These are phyloP conservation scores for Podospora pseudoanserina DNA, from an alignment of 495 filamentous ascomycete species.

Conservation along the genomic window DNA sequence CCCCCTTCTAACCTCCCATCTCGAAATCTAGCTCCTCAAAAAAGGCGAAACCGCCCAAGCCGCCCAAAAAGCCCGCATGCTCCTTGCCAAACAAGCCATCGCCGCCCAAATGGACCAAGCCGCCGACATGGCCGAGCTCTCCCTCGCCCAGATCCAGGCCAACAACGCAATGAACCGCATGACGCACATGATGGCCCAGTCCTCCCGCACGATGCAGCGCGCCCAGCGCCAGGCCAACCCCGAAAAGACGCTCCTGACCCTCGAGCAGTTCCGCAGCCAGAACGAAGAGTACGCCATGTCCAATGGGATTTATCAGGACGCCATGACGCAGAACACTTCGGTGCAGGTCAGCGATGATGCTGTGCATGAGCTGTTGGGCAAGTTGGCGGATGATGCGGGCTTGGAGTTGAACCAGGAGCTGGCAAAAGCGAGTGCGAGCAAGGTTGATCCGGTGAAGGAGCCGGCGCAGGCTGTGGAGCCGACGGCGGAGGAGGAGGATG, in stretches of 20 bases:
- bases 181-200: constrained; percentile 51
- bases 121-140: constrained; percentile 52
- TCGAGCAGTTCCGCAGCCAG: constrained; percentile 78
- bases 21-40: constrained; percentile 54
- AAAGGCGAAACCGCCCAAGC: constrained; percentile 73
- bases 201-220: constrained; percentile 48
- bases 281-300: constrained; percentile 82
- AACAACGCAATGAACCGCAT: constrained; percentile 55
- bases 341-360: constrained; percentile 77
- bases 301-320: constrained; percentile 80
- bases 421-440: constrained; percentile 55
- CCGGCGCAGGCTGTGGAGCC: constrained; percentile 38
- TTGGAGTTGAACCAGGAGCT: constrained; percentile 70
- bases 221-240: constrained; percentile 77
- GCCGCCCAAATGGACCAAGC: constrained; percentile 53
- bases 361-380: constrained; percentile 72
- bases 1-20: background rate
- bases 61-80: constrained; percentile 72
- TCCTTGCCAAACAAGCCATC: constrained; percentile 52
- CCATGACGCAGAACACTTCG: constrained; percentile 68
- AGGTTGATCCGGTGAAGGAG: constrained; percentile 46
- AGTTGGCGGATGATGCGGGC: constrained; percentile 80
- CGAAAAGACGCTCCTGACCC: constrained; percentile 58
- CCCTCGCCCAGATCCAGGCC: constrained; percentile 50
- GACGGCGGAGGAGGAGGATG: constrained; percentile 61